phyloP scores from a whole-genome alignment of 2,329 filamentous ascomycete genomes.

The Macroventuria anomochaeta region DNA sequence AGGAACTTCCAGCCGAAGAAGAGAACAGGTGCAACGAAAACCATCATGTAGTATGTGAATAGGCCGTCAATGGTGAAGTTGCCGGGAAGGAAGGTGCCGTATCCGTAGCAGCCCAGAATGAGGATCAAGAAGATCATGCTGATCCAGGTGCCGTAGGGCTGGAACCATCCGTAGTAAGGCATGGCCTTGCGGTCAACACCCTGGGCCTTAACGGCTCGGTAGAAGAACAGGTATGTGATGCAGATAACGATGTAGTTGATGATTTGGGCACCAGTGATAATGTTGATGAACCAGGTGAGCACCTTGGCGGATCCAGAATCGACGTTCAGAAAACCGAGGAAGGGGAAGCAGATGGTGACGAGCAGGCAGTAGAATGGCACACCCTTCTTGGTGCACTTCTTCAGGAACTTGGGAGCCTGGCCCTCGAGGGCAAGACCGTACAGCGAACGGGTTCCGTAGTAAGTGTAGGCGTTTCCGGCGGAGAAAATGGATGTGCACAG shows the following conservation, averaged over 20 bases:
- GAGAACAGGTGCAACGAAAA: constrained; percentile 33
- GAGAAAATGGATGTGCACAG: constrained; percentile 60
- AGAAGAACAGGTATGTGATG: constrained; percentile 63
- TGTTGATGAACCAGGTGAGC: constrained; percentile 72
- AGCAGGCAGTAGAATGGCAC: constrained; percentile 76
- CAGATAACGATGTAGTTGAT: constrained; percentile 55
- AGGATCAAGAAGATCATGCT: constrained; percentile 22
- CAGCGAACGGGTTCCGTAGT: constrained; percentile 58
- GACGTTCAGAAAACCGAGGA: constrained; percentile 77
- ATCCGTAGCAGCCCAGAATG: constrained; percentile 30
- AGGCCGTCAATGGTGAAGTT: constrained; percentile 56
- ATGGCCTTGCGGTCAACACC: constrained; percentile 57
- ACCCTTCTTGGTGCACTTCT: constrained; percentile 63
- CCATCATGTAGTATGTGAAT: constrained; percentile 52
- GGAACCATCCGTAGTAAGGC: constrained; percentile 53
- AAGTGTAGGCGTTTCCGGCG: constrained; percentile 62
- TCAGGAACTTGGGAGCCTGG: constrained; percentile 60
- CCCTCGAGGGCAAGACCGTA: constrained; percentile 60
- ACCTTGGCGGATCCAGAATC: constrained; percentile 70
- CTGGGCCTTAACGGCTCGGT: constrained; percentile 51
- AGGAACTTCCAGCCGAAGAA: constrained; percentile 65
- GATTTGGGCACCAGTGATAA: constrained; percentile 72
- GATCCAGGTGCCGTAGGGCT: constrained; percentile 27
- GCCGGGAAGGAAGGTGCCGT: constrained; percentile 52
- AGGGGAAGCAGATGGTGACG: constrained; percentile 68